Evolutionary conservation across 2,329 filamentous ascomycete genomes (phyloP).

Genomic region (Huntiella moniliformis): DNA sequence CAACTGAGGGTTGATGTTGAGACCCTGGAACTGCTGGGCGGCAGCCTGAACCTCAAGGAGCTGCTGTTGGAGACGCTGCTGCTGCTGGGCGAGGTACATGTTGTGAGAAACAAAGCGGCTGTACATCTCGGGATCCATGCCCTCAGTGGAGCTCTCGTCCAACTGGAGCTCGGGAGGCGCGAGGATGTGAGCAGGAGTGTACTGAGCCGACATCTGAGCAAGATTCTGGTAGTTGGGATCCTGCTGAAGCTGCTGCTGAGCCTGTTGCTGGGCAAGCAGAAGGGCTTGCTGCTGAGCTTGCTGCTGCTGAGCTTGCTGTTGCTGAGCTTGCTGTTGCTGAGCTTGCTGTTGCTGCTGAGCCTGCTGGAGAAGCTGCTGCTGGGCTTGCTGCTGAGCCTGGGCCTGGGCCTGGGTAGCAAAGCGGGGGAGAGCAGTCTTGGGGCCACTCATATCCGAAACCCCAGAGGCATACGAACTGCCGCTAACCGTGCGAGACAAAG

Average conservation of each 20-base stretch:
- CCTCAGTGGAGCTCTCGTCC: conserved; percentile 46
- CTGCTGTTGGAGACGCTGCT: conserved; percentile 88
- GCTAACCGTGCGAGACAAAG: conserved; percentile 26
- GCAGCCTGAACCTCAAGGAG: conserved; percentile 66
- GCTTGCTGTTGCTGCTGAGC: conserved; percentile 19
- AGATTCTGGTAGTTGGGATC: conserved; percentile 18
- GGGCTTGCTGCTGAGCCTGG: conserved; percentile 11
- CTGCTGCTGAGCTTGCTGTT: conserved; percentile 16
- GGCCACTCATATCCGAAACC: conserved; percentile 22
- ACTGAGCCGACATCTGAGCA: conserved; percentile 26
- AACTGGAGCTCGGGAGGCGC: conserved; percentile 67
- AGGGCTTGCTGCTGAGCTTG: conserved; percentile 14
- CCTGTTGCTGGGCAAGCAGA: conserved; percentile 16
- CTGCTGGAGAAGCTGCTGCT: conserved; percentile 18
- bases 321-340: conserved; percentile 60
- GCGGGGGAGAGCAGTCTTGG: conserved; percentile 39
- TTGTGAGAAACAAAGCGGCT: conserved; percentile 83
- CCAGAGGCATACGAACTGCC: conserved; percentile 27
- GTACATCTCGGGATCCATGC: conserved; percentile 72
- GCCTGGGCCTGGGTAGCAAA: conserved; percentile 17
- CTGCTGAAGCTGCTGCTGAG: conserved; percentile 13
- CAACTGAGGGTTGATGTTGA: conserved; percentile 44
- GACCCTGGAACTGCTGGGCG: conserved; percentile 62
- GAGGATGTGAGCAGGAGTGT: conserved; percentile 76
- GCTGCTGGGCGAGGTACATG: conserved; percentile 79